Conservation (phyloP, 2,329 filamentous ascomycete genomes). For the Trichoderma endophyticum region DNA sequence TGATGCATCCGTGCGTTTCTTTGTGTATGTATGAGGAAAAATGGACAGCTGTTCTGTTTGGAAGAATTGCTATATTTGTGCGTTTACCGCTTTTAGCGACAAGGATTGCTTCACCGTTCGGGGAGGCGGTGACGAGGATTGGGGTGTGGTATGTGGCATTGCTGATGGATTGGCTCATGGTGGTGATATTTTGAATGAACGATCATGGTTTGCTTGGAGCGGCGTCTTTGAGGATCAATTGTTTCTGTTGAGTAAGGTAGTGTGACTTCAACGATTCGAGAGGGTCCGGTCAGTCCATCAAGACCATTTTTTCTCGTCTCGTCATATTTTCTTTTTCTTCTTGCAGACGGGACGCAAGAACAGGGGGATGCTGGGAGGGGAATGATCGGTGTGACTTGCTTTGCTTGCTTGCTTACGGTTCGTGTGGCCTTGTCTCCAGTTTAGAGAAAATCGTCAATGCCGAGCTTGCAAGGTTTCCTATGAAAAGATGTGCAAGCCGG, state of each 20-base stretch:
- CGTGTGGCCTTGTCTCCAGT: not conserved
- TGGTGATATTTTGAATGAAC: no score
- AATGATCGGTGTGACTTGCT: constrained; percentile 15
- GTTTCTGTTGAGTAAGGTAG: not conserved
- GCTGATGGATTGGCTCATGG: not conserved
- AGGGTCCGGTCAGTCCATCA: not conserved
- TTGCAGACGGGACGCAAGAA: not conserved
- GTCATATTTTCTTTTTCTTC: not conserved
- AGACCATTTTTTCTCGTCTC: not conserved
- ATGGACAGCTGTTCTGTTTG: not conserved
- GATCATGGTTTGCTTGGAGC: not conserved
- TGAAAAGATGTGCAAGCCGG: not conserved
- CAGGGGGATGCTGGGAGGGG: not conserved
- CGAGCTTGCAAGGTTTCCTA: not conserved
- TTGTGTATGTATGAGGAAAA: not conserved
- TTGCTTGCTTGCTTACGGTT: constrained; percentile 13
- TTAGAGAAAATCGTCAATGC: not conserved
- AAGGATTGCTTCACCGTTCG: not conserved
- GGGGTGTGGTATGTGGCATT: not conserved
- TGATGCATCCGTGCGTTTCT: not conserved
- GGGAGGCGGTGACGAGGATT: constrained; percentile 2
- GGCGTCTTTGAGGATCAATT: not conserved
- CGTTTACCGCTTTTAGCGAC: constrained; percentile 15
- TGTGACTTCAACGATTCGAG: not conserved
- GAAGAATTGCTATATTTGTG: not conserved